Evolutionary conservation across 176 grass and related monocot species (phyloP).

Genomic region (Chrysopogon serrulatus): DNA sequence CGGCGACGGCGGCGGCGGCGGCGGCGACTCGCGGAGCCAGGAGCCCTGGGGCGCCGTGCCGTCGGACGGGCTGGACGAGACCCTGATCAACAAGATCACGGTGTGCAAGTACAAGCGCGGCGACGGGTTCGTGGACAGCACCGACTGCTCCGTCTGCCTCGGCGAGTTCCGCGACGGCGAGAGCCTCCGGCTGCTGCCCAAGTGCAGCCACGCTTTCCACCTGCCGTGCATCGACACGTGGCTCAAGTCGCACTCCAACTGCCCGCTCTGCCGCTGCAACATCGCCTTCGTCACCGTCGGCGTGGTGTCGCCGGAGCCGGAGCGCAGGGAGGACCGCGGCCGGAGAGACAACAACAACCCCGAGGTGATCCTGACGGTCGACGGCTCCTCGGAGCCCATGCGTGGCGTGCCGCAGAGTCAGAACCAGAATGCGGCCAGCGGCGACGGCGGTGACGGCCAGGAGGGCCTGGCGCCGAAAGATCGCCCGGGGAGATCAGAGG

Average conservation of each 20-base stretch:
- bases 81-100: slow-evolving; percentile 74
- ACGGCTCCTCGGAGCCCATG: slow-evolving; percentile 11
- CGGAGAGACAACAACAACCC: slow-evolving; percentile 19
- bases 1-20: neutral
- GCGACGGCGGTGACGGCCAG: neutral
- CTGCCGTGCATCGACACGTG: slow-evolving; percentile 93
- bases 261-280: slow-evolving; percentile 86
- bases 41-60: slow-evolving; percentile 36
- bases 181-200: slow-evolving; percentile 81
- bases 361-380: slow-evolving; percentile 22
- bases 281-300: slow-evolving; percentile 43
- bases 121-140: slow-evolving; percentile 51
- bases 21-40: neutral
- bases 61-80: slow-evolving; percentile 66
- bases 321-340: slow-evolving; percentile 25
- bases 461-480: slow-evolving; percentile 3
- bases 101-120: slow-evolving; percentile 75
- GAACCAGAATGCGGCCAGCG: neutral
- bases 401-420: neutral
- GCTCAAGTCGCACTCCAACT: slow-evolving; percentile 88
- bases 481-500: slow-evolving; percentile 21
- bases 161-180: slow-evolving; percentile 86
- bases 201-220: slow-evolving; percentile 93
- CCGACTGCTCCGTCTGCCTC: slow-evolving; percentile 91
- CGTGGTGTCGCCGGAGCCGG: slow-evolving; percentile 10